Conservation (phyloP, 2,329 filamentous ascomycete species). For the Orbilia oligospora region DNA sequence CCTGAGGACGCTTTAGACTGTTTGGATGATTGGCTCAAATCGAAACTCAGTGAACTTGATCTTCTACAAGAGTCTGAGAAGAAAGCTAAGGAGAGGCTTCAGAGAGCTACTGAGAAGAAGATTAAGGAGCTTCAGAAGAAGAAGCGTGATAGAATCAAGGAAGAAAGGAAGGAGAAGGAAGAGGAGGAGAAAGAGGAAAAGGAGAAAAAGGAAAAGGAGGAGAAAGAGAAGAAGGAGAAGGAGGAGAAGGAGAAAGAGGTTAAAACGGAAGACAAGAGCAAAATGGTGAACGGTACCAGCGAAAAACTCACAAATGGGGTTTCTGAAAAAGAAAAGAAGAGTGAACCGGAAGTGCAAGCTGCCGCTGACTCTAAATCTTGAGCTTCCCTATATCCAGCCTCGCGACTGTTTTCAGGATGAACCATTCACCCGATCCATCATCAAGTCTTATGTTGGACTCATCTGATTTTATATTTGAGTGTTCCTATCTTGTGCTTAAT, state of each 20-base stretch:
- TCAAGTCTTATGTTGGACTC: not conserved
- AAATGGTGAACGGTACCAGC: slow-evolving; percentile 53
- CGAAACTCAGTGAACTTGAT: slow-evolving; percentile 71
- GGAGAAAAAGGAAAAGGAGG: slow-evolving; percentile 73
- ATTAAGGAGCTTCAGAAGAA: slow-evolving; percentile 65
- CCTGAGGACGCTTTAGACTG: slow-evolving; percentile 70
- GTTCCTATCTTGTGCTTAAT: not conserved
- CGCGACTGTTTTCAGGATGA: not conserved
- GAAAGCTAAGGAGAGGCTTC: slow-evolving; percentile 75
- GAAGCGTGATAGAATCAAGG: slow-evolving; percentile 68
- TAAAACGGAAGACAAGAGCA: slow-evolving; percentile 67
- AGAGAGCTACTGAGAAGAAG: slow-evolving; percentile 66
- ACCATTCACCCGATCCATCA: not conserved
- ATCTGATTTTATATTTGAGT: not conserved
- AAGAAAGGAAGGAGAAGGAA: slow-evolving; percentile 69
- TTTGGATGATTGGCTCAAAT: slow-evolving; percentile 70
- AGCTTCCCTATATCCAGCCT: not conserved
- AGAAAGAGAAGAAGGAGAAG: slow-evolving; percentile 66
- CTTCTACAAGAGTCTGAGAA: slow-evolving; percentile 78
- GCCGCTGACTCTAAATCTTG: not conserved
- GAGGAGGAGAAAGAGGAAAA: slow-evolving; percentile 66
- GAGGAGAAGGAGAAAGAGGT: slow-evolving; percentile 68
- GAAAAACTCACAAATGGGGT: slow-evolving; percentile 47
- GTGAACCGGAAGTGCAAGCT: slow-evolving; percentile 1
- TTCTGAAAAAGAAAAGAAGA: slow-evolving; percentile 32